Conservation (phyloP, 192 early-diverging fungal genomes). For the Radiomyces spectabilis region DNA sequence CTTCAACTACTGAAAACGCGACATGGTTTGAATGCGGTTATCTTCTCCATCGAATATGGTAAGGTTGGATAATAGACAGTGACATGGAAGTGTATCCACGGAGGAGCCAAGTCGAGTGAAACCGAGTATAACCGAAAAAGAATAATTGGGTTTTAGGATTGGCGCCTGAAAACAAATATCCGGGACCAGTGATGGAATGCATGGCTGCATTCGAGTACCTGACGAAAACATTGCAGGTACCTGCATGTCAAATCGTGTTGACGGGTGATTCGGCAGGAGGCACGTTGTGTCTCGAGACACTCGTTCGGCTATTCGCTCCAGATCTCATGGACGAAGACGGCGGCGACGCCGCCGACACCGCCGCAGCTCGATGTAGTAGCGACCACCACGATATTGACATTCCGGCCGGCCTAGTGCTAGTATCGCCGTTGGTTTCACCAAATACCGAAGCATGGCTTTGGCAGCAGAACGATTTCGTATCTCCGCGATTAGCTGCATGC, state of each 20-base stretch:
- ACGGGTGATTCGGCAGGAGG: slow-evolving; percentile 22
- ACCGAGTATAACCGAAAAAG: neutral
- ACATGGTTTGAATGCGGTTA: slow-evolving; percentile 16
- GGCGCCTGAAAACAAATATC: slow-evolving; percentile 6
- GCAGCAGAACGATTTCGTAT: slow-evolving; percentile 14
- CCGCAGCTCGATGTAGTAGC: neutral
- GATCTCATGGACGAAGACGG: neutral
- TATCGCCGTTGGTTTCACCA: slow-evolving; percentile 16
- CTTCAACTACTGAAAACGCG: slow-evolving; percentile 14
- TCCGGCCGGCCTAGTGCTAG: slow-evolving; percentile 17
- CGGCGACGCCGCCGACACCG: no score
- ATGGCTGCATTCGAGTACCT: no score
- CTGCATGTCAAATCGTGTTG: slow-evolving; percentile 11
- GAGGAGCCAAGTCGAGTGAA: neutral
- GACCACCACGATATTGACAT: neutral
- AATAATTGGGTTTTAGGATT: neutral
- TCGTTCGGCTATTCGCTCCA: slow-evolving; percentile 15
- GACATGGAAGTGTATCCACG: neutral
- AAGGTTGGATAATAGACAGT: neutral
- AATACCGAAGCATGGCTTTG: slow-evolving; percentile 7
- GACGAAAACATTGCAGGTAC: no score
- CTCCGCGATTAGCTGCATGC: neutral
- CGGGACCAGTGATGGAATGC: neutral
- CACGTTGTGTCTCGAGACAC: slow-evolving; percentile 11
- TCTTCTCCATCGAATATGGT: slow-evolving; percentile 26